phyloP scores from a whole-genome alignment of 495 filamentous ascomycete genomes.

The Sabuloglossum arenarium region DNA sequence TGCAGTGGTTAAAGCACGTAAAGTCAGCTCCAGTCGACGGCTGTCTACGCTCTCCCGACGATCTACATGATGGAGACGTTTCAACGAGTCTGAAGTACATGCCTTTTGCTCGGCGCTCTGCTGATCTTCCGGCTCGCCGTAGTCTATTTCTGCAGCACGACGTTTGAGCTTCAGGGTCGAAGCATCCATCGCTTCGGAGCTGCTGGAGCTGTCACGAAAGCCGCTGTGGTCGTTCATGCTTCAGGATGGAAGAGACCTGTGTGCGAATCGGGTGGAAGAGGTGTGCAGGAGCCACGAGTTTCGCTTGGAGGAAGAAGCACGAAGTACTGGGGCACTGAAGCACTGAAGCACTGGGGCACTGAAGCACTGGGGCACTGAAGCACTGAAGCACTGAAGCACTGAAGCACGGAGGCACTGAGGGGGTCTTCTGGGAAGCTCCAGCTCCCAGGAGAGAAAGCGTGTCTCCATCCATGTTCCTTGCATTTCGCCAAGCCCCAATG shows the following conservation, averaged over 20 bases:
- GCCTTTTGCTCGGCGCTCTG: not conserved
- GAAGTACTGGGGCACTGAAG: not conserved
- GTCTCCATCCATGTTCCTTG: not conserved
- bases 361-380: not conserved
- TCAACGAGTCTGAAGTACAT: not conserved
- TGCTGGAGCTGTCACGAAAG: not conserved
- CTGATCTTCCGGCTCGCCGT: not conserved
- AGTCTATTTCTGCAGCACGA: not conserved
- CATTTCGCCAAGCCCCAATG: not conserved
- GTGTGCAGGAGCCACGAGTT: no score
- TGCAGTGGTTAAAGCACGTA: not conserved
- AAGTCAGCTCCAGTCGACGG: not conserved
- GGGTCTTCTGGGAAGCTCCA: no score
- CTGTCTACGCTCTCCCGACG: not conserved
- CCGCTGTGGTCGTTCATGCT: not conserved
- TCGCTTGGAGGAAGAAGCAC: not conserved
- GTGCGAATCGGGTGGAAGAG: not conserved
- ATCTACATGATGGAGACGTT: no score
- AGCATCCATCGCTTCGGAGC: not conserved
- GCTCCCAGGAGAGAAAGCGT: no score
- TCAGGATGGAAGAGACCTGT: not conserved
- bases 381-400: not conserved
- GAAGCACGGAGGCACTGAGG: no score
- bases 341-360: not conserved
- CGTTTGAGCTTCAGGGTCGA: not conserved